A percentile compares a stretch with the other conserved stretches of the same genome.
Conservation (phyloP, 352 stramenopile species). For the Globisporangium radiosum region DNA sequence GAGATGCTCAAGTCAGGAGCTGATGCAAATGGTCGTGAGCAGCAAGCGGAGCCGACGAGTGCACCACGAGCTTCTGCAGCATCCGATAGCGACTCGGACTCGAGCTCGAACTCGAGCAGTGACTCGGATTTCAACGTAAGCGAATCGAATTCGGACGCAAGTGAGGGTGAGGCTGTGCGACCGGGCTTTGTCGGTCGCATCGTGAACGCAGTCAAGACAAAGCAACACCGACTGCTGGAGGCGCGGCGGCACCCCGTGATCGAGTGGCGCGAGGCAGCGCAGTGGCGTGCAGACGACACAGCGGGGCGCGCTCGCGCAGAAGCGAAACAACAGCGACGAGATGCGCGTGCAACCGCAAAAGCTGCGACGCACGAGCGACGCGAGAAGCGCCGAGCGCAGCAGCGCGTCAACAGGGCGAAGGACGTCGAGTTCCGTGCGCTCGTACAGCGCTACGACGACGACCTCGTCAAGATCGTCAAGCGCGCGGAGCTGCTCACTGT, state of each 20-base stretch:
- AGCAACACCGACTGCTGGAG: constrained; percentile 37
- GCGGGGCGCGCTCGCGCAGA: constrained; percentile 19
- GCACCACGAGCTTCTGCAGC: not conserved
- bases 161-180: constrained; percentile 23
- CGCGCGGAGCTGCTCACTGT: constrained; percentile 33
- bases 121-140: constrained; percentile 1
- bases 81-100: constrained; percentile 3
- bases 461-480: constrained; percentile 37
- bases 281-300: constrained; percentile 35
- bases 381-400: constrained; percentile 35
- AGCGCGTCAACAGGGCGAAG: constrained; percentile 38
- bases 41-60: not conserved
- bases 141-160: constrained; percentile 21
- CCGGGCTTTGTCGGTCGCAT: constrained; percentile 14
- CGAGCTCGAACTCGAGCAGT: constrained; percentile 9
- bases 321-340: constrained; percentile 15
- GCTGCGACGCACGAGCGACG: constrained; percentile 32
- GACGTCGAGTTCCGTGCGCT: constrained; percentile 37
- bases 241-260: constrained; percentile 35
- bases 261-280: constrained; percentile 40
- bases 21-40: too few species aligned
- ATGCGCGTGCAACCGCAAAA: constrained; percentile 20
- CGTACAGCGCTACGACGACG: constrained; percentile 36
- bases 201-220: constrained; percentile 19
- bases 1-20: not conserved